A percentile compares a stretch with the other conserved stretches of the same genome.
These are phyloP conservation scores for Pseudopediastrum boryanum DNA, from an alignment of 139 green algal genomes.

Conservation along the genomic window DNA sequence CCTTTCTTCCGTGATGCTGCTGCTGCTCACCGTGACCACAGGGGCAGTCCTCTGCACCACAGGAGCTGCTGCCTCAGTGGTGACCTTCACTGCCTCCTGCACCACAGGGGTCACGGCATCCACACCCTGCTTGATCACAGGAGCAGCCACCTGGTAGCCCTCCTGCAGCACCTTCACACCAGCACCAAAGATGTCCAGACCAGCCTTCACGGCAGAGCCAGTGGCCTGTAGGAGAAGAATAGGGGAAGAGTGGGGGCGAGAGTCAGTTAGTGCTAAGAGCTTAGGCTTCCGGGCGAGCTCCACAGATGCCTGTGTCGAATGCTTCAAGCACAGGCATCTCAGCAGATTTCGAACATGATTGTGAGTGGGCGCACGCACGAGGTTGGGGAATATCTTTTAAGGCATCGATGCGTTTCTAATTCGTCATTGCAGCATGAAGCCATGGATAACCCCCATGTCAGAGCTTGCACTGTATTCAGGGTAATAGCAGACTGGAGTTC, in stretches of 20 bases:
- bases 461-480: no score
- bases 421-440: no score
- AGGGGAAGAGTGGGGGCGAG: not conserved
- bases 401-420: no score
- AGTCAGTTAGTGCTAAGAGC: not conserved
- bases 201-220: conserved; percentile 45
- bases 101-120: conserved; percentile 60
- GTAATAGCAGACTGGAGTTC: no score
- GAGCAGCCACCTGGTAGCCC: conserved; percentile 63
- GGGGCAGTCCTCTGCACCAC: conserved; percentile 31
- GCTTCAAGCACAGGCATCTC: no score
- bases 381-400: no score
- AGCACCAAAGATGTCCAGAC: conserved; percentile 33
- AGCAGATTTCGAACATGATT: no score
- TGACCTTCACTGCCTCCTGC: conserved; percentile 40
- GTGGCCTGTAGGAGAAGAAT: conserved; percentile 39
- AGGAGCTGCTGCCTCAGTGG: conserved; percentile 29
- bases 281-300: no score
- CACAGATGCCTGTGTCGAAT: no score
- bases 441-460: no score
- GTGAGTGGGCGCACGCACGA: no score
- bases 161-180: conserved; percentile 50
- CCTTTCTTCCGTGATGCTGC: no score
- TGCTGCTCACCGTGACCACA: conserved; percentile 29
- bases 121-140: conserved; percentile 62